Base-by-base conservation (phyloP, 441 rosid species). In the Raphanus hybrid region DNA sequence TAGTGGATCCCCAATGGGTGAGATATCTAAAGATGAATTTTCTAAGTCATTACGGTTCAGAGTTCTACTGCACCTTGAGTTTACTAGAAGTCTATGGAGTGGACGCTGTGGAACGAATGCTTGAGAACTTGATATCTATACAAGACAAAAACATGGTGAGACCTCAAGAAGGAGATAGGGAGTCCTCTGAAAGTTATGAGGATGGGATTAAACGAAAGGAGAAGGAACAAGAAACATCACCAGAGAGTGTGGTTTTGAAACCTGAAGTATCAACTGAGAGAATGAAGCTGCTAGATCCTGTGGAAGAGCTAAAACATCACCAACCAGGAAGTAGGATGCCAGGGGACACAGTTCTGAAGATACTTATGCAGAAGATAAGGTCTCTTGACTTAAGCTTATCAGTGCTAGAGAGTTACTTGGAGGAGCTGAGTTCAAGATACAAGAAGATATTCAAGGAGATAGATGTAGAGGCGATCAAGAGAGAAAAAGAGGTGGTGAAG, bases 361-460 rank as follows among this genome's bases (percentile, higher is more conserved):
- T 93, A 76, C 81, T 95, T 76, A 90, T 93, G 98, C 97, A 93
- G 81, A 95, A 95, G 86, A 97, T 91, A 43, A 84, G 84, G 69
- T 89, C 92, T 0, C 69, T 93, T 52, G 99, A 95, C 84, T 58
- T 88, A 62, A 93, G 83, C 74, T 82, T 93, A 74, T 90, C 97
- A 54, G 91, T 95, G 12, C 75, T 95, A 65, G 99, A 93, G 80
- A 86, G 89, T 60, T 95, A 95, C 80, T 78, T 93, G 64, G 98
- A 93, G 77, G 96, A 92, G 55, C 70, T 90, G 78, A 93, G 84
- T 78, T 80, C 84, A 55, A 93, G 85, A 78, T 90, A 93, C 2
- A 85, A 86, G 6, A 83, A 60, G 43, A 90, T 88, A 67, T 89
- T 93, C 58, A 89, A 86, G 77, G 99, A 85, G 59, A 80, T 91